These are phyloP conservation scores for Phytophthora palmivora DNA, from an alignment of 352 stramenopile species.

Conservation along the genomic window DNA sequence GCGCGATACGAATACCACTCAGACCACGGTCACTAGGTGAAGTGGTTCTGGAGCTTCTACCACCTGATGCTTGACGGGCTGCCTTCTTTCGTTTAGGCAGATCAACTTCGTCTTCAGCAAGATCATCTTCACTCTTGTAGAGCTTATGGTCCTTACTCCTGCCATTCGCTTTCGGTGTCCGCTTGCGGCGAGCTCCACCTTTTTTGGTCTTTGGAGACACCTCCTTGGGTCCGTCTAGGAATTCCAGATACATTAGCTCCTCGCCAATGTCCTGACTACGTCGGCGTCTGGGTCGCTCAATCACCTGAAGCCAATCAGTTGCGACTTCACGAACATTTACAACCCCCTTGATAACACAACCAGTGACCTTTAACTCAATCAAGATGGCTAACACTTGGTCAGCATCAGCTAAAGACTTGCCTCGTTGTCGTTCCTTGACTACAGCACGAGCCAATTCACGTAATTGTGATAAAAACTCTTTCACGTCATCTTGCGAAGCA, in stretches of 20 bases:
- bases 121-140: constrained; percentile 60
- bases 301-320: constrained; percentile 86
- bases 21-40: constrained; percentile 28
- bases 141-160: constrained; percentile 45
- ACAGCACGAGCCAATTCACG: constrained; percentile 80
- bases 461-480: constrained; percentile 81
- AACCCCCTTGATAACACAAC: constrained; percentile 70
- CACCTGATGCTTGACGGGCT: constrained; percentile 37
- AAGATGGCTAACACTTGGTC: constrained; percentile 89
- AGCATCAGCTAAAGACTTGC: constrained; percentile 80
- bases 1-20: constrained; percentile 53
- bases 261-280: constrained; percentile 86
- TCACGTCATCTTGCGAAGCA: constrained; percentile 83
- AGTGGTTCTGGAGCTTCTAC: constrained; percentile 30
- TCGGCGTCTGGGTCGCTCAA: constrained; percentile 87
- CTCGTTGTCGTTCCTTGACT: constrained; percentile 87
- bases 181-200: constrained; percentile 39
- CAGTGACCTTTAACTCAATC: constrained; percentile 90
- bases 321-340: constrained; percentile 83
- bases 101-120: constrained; percentile 48
- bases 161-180: constrained; percentile 45
- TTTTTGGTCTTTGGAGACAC: constrained; percentile 50
- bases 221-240: constrained; percentile 79
- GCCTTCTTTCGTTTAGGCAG: constrained; percentile 48
- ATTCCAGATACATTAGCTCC: constrained; percentile 88